Evolutionary conservation across 306 rosid genomes (phyloP), one percentile per base, ranked within the genome.

Genomic region (Vicia faba): DNA sequence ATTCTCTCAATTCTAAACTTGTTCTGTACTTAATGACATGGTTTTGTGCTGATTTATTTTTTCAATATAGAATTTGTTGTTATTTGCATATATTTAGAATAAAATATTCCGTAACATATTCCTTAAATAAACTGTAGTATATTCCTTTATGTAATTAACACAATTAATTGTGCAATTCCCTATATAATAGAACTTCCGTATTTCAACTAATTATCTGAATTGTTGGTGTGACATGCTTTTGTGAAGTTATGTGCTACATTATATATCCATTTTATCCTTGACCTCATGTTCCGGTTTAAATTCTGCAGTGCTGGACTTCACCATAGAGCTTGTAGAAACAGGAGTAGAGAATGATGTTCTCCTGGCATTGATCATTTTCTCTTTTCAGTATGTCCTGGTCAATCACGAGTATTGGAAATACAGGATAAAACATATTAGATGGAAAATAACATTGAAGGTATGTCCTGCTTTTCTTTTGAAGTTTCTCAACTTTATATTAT

Each of bases 341-440:
- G 93, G 98, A 67, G 76, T 84, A 45, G 92, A 89, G 82, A 83
- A 86, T 71, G 98, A 89, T 81, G 87, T 80, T 74, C 86, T 86
- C 61, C 67, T 88, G 50, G 89, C 87, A 25, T 84, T 93, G 77
- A 35, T 88, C 70, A 86, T 84, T 73, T 89, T 93, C 85, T 89
- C 87, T 23, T 71, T 90, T 67, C 98, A 93, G 78, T 88, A 86
- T 86, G 83, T 89, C 70, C 81, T 89, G 19, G 90, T 88, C 66
- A 93, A 88, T 81, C 96, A 93, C 25, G 91, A 84, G 75, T 83
- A 79, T 70, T 89, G 98, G 97, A 89, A 86, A 76, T 93, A 86
- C 88, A 93, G 77, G 70, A 78, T 74, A 54, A 89, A 86, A 82
- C 88, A 89, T 68, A 81, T 78, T 75, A 89, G 90, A 68, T 93